phyloP scores from a whole-genome alignment of 1,139 yeast species.

The Geotrichum australiense region DNA sequence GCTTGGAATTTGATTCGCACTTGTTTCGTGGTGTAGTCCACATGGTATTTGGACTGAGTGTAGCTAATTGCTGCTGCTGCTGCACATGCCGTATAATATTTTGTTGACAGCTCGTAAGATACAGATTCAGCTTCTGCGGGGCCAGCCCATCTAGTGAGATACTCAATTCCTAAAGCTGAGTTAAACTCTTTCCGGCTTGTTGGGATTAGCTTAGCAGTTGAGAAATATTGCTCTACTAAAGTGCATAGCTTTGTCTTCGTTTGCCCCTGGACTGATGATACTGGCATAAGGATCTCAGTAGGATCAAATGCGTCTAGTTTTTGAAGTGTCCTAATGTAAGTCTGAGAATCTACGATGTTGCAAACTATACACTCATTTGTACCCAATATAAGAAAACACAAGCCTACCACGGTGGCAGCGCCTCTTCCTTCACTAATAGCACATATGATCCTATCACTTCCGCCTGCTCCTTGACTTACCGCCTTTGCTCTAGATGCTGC shows the following conservation, averaged over 20 bases:
- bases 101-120: constrained; percentile 22
- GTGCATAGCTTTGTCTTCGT: constrained; percentile 34
- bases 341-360: constrained; percentile 40
- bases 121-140: constrained; percentile 22
- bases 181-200: constrained; percentile 26
- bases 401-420: constrained; percentile 34
- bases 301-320: constrained; percentile 38
- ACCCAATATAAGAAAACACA: constrained; percentile 35
- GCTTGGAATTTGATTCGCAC: constrained; percentile 37
- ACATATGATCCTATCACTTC: constrained; percentile 26
- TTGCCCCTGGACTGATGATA: constrained; percentile 25
- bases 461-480: constrained; percentile 9
- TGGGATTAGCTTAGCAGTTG: constrained; percentile 27
- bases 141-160: constrained; percentile 24
- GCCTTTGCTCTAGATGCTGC: constrained; percentile 14
- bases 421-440: constrained; percentile 34
- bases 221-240: constrained; percentile 35
- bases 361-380: constrained; percentile 31
- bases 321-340: constrained; percentile 42
- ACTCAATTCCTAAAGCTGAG: constrained; percentile 25
- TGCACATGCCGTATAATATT: constrained; percentile 33
- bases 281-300: constrained; percentile 36
- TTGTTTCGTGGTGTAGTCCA: constrained; percentile 25
- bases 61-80: constrained; percentile 34
- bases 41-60: constrained; percentile 19